Base-by-base conservation (phyloP, 2,329 filamentous ascomycete genomes). In the Talaromyces sp. region DNA sequence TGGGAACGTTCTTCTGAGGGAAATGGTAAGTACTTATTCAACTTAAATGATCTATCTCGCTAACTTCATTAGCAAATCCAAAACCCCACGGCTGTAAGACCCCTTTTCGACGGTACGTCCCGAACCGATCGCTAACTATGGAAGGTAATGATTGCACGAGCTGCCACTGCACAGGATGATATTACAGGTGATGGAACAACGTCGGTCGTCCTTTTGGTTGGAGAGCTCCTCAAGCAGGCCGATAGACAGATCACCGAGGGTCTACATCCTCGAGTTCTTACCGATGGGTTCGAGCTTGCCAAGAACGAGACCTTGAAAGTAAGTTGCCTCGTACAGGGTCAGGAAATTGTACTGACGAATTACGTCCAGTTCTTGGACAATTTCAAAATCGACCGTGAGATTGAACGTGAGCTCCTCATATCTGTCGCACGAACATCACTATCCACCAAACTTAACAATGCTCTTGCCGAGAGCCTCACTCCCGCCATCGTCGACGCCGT, bases 141-240 rank as follows among this genome's bases (percentile, higher is more conserved):
- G 65, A 75, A 81, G 82, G 83, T 89, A 68, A 89, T 90, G 86
- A 90, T 90, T 74, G 88, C 88, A 68, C 82, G 88, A 75, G 93
- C 94, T 73, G 95, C 95, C 65, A 99, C 95, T 43, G 95, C 95
- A 70, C 94, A 99, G 79, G 95, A 99, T 79, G 95, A 99, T 74
- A 99, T 99, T 72, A 96, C 92, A 72, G 95, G 95, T 75, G 95
- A 99, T 79, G 95, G 95, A 74, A 99, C 95, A 72, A 99, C 95
- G 48, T 97, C 93, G 56, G 94, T 97, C 35, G 95, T 99, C 61
- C 82, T 99, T 72, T 82, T 98, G 77, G 93, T 99, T 60, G 95
- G 95, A 78, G 95, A 99, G 83, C 87, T 99, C 67, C 82, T 99
- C 76, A 99, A 98, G 86, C 95, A 99, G 83, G 95, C 95, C 66